Base-by-base conservation (phyloP, 306 rosid species). In the Trifolium dubium region DNA sequence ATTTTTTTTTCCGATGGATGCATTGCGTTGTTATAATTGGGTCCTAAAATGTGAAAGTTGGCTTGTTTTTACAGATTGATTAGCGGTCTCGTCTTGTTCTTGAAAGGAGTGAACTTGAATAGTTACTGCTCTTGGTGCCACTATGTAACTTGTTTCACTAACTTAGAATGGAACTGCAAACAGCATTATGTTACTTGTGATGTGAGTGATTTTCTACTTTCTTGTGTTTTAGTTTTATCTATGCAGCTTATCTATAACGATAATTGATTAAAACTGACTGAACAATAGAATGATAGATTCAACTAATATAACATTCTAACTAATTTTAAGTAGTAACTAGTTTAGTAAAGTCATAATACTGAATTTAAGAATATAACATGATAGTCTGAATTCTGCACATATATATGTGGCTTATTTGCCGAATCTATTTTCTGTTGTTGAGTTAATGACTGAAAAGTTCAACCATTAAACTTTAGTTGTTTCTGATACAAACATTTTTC, bases 101-200 rank as follows among this genome's bases (percentile, higher is more conserved):
- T 86, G 8, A 74, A 46, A 64, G 88, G 88, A 44, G 80, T 59
- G 15, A 56, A 88, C 49, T 44, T 81, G 68, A 86, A 86, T 14
- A 77, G 84, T 12, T 74, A 41, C 46, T 89, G 88, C 73, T 78
- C 83, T 30, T 84, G 93, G 91, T 86, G 90, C 47, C 93, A 83
- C 37, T 84, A 84, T 83, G 40, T 86, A 67, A 84, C 81, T 55
- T 79, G 90, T 63, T 70, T 85, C 53, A 89, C 88, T 37, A 85
- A 76, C 44, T 56, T 82, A 53, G 78, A 73, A 71, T 81, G 92
- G 88, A 85, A 60, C 32, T 85, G 90, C 81, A 67, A 81, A 50
- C 54, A 79, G 6, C 76, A 46, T 8, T 23, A 23, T 23, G 23
- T 0, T 23, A 23, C 12, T 65, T 85, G 86, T 64, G 55, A 79